phyloP scores from a whole-genome alignment of 306 rosid species.

The Citrullus colocynthis region DNA sequence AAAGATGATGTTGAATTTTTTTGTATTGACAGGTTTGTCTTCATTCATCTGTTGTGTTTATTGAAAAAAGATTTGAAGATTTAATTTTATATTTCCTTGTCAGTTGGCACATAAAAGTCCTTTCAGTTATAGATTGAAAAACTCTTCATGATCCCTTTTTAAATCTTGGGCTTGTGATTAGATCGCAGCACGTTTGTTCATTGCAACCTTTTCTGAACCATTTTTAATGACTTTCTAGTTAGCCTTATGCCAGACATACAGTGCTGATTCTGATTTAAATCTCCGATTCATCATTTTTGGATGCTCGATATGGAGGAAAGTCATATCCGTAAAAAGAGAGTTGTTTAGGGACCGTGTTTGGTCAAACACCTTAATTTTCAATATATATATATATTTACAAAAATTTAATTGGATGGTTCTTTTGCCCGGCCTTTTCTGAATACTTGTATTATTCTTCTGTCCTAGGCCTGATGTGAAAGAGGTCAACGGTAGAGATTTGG shows the following conservation, averaged over 20 bases:
- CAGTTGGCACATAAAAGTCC: background rate
- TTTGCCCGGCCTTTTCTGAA: background rate
- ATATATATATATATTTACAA: background rate
- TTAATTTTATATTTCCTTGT: background rate
- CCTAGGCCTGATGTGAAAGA: conserved; percentile 40
- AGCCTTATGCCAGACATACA: background rate
- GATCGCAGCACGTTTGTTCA: background rate
- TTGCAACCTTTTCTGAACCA: background rate
- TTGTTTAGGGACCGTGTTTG: background rate
- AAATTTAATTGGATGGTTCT: background rate
- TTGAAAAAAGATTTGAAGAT: background rate
- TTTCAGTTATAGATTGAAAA: background rate
- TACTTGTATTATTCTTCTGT: conserved; percentile 5
- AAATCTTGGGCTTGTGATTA: background rate
- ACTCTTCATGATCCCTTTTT: background rate
- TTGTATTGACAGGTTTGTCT: background rate
- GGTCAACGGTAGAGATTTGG: conserved; percentile 19
- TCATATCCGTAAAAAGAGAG: background rate
- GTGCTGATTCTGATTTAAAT: background rate
- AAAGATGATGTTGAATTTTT: background rate
- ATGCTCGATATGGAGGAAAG: background rate
- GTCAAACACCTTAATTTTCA: background rate
- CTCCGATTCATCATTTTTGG: background rate
- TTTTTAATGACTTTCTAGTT: background rate
- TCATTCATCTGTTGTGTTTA: background rate